Base-by-base conservation (phyloP, 1,139 yeast species). In the Suhomyces chickasaworum region DNA sequence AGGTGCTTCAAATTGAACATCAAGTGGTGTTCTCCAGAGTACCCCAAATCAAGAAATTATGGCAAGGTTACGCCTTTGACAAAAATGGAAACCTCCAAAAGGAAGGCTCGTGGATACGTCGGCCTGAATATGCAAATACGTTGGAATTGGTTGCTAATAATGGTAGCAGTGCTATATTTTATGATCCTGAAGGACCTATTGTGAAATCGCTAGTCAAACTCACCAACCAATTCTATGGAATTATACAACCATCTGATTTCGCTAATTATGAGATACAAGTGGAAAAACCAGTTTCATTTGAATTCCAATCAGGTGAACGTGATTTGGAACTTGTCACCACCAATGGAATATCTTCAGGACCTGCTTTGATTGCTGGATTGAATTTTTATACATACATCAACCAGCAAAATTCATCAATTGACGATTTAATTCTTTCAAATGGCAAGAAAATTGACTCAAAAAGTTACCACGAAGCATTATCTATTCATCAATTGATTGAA, bases 261-360 rank as follows among this genome's bases (percentile, higher is more conserved):
- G 75, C 70, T 2, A 61, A 65, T 32, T 93, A 91, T 65, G 51
- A 71, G 3, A 86, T 80, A 1, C 69, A 69, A 3, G 75, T 84
- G 1, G 77, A 78, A 27, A 66, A 72, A 12, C 89, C 97, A 0
- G 61, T 89, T 22, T 57, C 61, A 5, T 65, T 81, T 9, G 64
- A 57, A 12, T 59, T 67, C 41, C 50, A 49, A 5, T 50, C 48
- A 30, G 69, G 78, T 57, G 67, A 73, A 37, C 78, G 77, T 17
- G 63, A 77, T 29, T 64, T 66, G 41, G 80, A 81, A 17, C 79
- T 90, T 1, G 73, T 75, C 53, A 85, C 96, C 0, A 70, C 89
- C n/a, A 75, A 75, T 34, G 96, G 96, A 1, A 83, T 91, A 0
- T 83, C 95, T 3, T 81, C 91, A 1, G 99, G 99, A 0, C 78